Evolutionary conservation across 306 rosid species (phyloP).

Genomic region (Cucurbita pepo): DNA sequence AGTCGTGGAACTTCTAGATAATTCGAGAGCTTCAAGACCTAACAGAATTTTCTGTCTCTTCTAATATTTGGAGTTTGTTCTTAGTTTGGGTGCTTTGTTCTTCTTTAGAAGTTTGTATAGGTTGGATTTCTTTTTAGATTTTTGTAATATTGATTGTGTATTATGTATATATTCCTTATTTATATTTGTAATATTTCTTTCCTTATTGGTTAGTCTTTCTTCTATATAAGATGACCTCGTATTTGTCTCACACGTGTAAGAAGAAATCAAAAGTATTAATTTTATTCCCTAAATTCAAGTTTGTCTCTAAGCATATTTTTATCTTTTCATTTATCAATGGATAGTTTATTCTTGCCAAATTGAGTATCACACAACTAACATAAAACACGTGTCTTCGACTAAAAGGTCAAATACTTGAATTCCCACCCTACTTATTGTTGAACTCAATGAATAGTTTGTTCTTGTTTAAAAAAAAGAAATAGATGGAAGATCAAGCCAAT

Average conservation of each 20-base stretch:
- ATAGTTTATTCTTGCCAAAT: neutral
- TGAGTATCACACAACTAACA: neutral
- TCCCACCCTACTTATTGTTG: neutral
- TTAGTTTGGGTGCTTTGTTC: neutral
- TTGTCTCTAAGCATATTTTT: neutral
- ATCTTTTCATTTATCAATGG: neutral
- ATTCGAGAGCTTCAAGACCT: neutral
- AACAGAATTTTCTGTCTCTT: neutral
- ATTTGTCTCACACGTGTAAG: no score
- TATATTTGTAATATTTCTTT: no score
- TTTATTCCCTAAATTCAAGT: no score
- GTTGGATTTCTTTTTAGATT: no score
- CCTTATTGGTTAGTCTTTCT: no score
- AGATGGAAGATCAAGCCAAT: neutral
- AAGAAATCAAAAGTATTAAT: no score
- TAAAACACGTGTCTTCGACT: neutral
- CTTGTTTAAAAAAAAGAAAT: neutral
- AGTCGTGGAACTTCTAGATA: neutral
- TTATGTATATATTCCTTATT: no score
- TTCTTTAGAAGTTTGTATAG: neutral
- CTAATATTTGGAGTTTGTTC: neutral
- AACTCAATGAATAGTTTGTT: neutral
- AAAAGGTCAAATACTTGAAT: neutral
- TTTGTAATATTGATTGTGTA: no score
- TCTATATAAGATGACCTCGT: no score